These are phyloP conservation scores for Plasmodium coatneyi DNA, from an alignment of 169 alveolate species.

Conservation along the genomic window DNA sequence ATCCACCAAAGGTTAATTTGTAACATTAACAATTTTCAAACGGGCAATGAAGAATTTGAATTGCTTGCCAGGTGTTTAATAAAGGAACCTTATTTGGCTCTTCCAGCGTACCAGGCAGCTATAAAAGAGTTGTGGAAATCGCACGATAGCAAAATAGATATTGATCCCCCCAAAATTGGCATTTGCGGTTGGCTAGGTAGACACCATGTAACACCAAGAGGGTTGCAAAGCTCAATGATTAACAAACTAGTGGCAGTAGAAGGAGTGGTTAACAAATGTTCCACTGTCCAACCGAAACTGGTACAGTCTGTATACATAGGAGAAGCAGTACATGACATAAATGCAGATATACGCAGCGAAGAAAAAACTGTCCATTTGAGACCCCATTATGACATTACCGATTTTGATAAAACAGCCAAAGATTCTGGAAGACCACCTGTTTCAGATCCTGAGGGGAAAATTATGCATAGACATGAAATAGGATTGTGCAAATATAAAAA, in stretches of 20 bases:
- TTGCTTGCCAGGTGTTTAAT: conserved; percentile 78
- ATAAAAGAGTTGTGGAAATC: conserved; percentile 86
- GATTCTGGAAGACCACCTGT: conserved; percentile 84
- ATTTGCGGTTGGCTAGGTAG: conserved; percentile 97
- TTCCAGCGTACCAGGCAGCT: conserved; percentile 89
- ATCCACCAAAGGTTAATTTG: conserved; percentile 81
- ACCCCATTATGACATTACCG: conserved; percentile 84
- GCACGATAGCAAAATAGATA: conserved; percentile 79
- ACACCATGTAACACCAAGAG: conserved; percentile 97
- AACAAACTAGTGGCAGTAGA: conserved; percentile 95
- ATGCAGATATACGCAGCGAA: conserved; percentile 79
- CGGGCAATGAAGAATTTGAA: conserved; percentile 77
- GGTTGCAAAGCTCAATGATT: conserved; percentile 92
- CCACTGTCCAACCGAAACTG: conserved; percentile 93
- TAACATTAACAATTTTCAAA: conserved; percentile 80
- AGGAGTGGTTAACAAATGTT: conserved; percentile 97
- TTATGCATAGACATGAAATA: conserved; percentile 89
- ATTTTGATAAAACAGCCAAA: conserved; percentile 78
- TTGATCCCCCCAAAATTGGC: conserved; percentile 87
- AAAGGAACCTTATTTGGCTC: conserved; percentile 85
- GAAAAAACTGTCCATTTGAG: conserved; percentile 90
- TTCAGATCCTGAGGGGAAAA: conserved; percentile 82
- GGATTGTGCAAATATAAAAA: conserved; percentile 95
- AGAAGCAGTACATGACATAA: conserved; percentile 89
- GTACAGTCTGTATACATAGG: conserved; percentile 93